These are phyloP conservation scores for Curvularia verruculosa DNA, from an alignment of 2,329 filamentous ascomycete genomes.

Conservation along the genomic window DNA sequence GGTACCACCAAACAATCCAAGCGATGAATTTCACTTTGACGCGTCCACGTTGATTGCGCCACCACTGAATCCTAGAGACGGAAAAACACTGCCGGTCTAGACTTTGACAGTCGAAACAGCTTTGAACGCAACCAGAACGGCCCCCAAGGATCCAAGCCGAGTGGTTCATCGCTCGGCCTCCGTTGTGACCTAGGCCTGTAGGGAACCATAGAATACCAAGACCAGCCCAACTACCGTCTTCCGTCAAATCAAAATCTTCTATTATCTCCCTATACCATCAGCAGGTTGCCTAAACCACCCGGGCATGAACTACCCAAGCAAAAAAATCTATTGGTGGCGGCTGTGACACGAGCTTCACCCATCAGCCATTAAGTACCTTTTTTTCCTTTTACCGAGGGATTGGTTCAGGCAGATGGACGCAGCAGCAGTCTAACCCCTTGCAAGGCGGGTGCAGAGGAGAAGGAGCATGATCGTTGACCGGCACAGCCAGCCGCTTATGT, in stretches of 20 bases:
- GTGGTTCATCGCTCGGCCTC: not conserved
- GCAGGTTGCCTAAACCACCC: not conserved
- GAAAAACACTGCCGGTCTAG: not conserved
- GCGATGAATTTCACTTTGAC: not conserved
- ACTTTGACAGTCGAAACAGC: not conserved
- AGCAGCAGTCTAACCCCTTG: not conserved
- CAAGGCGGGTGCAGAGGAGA: not conserved
- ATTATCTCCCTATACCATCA: not conserved
- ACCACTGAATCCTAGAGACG: not conserved
- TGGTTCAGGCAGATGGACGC: not conserved
- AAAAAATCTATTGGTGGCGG: not conserved
- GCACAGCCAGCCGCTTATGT: not conserved
- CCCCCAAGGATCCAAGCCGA: not conserved
- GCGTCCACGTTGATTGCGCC: not conserved
- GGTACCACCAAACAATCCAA: not conserved
- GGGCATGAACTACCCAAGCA: not conserved
- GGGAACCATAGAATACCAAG: not conserved
- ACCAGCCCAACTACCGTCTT: not conserved
- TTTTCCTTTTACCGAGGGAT: not conserved
- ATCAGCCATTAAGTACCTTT: not conserved
- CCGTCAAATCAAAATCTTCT: not conserved
- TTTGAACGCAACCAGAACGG: not conserved
- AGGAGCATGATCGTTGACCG: not conserved
- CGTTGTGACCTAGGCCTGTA: not conserved
- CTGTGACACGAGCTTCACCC: not conserved